Conservation (phyloP, 805 yeast genomes). For the Candida easanensis region DNA sequence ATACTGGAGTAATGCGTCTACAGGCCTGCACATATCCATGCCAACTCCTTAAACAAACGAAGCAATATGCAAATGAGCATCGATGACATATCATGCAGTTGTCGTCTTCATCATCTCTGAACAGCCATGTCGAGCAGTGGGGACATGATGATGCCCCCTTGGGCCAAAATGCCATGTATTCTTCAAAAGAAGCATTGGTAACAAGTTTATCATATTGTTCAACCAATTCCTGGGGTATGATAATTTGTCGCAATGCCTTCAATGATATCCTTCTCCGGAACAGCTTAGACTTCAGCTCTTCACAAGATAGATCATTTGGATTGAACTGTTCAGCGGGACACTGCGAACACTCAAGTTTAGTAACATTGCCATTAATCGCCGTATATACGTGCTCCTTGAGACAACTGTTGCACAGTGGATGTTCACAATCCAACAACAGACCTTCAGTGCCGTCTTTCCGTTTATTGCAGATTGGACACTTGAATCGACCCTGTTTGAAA, state of each 20-base stretch:
- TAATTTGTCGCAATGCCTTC: slow-evolving; percentile 32
- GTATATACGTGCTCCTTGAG: slow-evolving; percentile 39
- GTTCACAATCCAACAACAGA: slow-evolving; percentile 40
- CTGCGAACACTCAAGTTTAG: slow-evolving; percentile 57
- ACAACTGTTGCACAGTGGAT: slow-evolving; percentile 48
- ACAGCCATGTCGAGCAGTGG: slow-evolving; percentile 45
- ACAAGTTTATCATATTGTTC: slow-evolving; percentile 39
- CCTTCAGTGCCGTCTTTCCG: slow-evolving; percentile 44
- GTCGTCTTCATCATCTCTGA: slow-evolving; percentile 45
- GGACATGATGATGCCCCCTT: slow-evolving; percentile 51
- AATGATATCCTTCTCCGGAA: slow-evolving; percentile 41
- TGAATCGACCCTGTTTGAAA: slow-evolving; percentile 38
- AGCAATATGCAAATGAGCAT: neutral
- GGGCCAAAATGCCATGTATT: slow-evolving; percentile 44
- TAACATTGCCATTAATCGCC: slow-evolving; percentile 47
- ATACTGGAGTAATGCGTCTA: no score
- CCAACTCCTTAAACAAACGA: neutral
- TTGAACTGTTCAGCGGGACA: slow-evolving; percentile 30
- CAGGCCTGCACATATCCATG: no score
- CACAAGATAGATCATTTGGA: slow-evolving; percentile 23
- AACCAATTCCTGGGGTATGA: slow-evolving; percentile 30
- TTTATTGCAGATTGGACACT: slow-evolving; percentile 57
- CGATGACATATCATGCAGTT: slow-evolving; percentile 28
- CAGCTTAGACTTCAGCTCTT: slow-evolving; percentile 34
- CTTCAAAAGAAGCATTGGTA: slow-evolving; percentile 38